Base-by-base conservation (phyloP, 2,329 filamentous ascomycete genomes). In the Aureobasidium sp. region DNA sequence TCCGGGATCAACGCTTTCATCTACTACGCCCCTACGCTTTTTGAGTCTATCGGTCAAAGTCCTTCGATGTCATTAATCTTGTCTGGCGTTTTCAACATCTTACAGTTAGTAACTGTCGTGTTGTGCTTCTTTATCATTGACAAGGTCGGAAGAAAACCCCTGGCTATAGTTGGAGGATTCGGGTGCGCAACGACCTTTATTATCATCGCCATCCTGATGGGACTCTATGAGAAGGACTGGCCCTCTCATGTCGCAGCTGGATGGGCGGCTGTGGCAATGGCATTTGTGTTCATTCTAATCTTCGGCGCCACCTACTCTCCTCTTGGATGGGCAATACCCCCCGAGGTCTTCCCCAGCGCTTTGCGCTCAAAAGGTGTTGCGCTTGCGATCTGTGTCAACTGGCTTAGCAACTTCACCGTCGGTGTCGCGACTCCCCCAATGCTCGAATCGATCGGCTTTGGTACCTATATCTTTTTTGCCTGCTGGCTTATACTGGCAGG, bases 51-150 rank as follows among this genome's bases (percentile, higher is more conserved):
- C 71, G 63, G 63, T 44, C 54, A 60, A 54, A 66, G 66, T 9
- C 60, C 69, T 49, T 63, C 67, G 27, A 74, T 73, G 71, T 64
- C 69, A 27, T 66, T 74, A 7, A 70, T 74, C 50, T 64, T 73
- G 63, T 88, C 86, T 0, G 86, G 86, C 3, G 85, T 88, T 0
- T 85, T 87, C 3, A 86, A 86, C 3, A 84, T 89, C 42, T 81
- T 83, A 64, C 86, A 87, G 81, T 86, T 88, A 64, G 63, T 54
- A 22, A 80, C 81, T 24, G 88, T 85, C 0, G 80, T 87, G 22
- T 84, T 85, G 0, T 81, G 84, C 0, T 83, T 87, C 2, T 74
- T 87, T 15, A 87, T 80, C 70, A 81, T 88, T 61, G 85, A 87
- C 67, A 79, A 80, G 33, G 89, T 85, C 5, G 85, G 85, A 2